A percentile compares a stretch with the other conserved stretches of the same genome.
phyloP scores from a whole-genome alignment of 192 early-diverging fungal genomes.

The Lunasporangiospora selenospora region DNA sequence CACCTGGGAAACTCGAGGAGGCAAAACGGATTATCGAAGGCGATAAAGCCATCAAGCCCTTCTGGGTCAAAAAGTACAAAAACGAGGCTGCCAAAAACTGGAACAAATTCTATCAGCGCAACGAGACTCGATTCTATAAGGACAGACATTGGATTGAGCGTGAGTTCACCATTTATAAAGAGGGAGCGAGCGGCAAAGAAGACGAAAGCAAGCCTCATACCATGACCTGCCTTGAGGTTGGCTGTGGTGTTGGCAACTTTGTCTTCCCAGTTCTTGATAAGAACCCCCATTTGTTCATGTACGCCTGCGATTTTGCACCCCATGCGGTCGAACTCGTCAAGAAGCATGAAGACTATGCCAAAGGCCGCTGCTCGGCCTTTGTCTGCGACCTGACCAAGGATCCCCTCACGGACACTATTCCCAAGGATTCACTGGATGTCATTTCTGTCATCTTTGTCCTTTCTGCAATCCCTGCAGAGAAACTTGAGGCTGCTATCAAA shows the following conservation, averaged over 20 bases:
- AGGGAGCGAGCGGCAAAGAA: background rate
- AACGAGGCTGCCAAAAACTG: conserved; percentile 81
- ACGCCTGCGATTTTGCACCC: conserved; percentile 94
- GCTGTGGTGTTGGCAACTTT: conserved; percentile 98
- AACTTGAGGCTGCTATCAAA: conserved; percentile 75
- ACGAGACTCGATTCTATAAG: conserved; percentile 95
- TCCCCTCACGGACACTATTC: conserved; percentile 69
- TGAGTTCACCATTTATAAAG: conserved; percentile 79
- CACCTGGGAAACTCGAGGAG: conserved; percentile 53
- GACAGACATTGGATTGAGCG: conserved; percentile 97
- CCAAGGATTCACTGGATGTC: conserved; percentile 84
- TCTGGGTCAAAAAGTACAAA: conserved; percentile 84
- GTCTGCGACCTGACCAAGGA: conserved; percentile 93
- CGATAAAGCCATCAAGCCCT: conserved; percentile 71
- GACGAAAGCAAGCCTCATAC: background rate
- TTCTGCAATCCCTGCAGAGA: conserved; percentile 91
- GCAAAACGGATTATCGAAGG: conserved; percentile 64
- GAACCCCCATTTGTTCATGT: conserved; percentile 82
- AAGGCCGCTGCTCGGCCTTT: conserved; percentile 85
- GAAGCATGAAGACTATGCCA: conserved; percentile 72
- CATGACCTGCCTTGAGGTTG: conserved; percentile 78
- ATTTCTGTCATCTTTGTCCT: conserved; percentile 95
- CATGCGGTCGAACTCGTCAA: conserved; percentile 93
- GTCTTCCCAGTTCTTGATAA: conserved; percentile 91
- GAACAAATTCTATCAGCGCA: conserved; percentile 87